phyloP scores from a whole-genome alignment of 2,329 filamentous ascomycete genomes.

The Pseudogymnoascus sp. region DNA sequence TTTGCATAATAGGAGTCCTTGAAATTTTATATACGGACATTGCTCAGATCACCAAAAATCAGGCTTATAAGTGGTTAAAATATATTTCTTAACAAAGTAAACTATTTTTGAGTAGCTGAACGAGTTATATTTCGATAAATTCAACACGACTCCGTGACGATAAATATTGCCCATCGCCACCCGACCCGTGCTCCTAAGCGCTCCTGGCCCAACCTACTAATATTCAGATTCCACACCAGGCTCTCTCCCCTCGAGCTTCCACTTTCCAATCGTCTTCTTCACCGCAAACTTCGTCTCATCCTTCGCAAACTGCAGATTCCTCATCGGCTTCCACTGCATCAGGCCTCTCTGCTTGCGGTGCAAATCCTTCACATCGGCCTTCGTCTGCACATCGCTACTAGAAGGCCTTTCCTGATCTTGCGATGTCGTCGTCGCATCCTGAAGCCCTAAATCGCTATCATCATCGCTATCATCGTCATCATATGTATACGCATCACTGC shows the following conservation, averaged over 20 bases:
- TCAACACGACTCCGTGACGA: neutral
- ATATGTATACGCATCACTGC: constrained; percentile 1
- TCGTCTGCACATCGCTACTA: constrained; percentile 9
- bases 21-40: neutral
- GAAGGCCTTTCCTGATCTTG: neutral
- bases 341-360: constrained; percentile 80
- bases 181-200: neutral
- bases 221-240: constrained; percentile 44
- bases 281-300: constrained; percentile 76
- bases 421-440: constrained; percentile 38
- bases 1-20: neutral
- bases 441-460: constrained; percentile 47
- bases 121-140: neutral
- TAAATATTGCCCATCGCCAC: neutral
- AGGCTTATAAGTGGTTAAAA: neutral
- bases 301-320: constrained; percentile 81
- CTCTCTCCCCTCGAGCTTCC: constrained; percentile 71
- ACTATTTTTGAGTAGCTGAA: neutral
- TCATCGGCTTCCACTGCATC: constrained; percentile 91
- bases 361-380: constrained; percentile 47
- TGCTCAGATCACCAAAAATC: neutral
- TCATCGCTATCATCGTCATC: constrained; percentile 23
- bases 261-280: constrained; percentile 66
- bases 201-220: constrained; percentile 1
- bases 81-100: neutral